Conservation (phyloP, 2,329 filamentous ascomycete species). For the Dothistroma septosporum region DNA sequence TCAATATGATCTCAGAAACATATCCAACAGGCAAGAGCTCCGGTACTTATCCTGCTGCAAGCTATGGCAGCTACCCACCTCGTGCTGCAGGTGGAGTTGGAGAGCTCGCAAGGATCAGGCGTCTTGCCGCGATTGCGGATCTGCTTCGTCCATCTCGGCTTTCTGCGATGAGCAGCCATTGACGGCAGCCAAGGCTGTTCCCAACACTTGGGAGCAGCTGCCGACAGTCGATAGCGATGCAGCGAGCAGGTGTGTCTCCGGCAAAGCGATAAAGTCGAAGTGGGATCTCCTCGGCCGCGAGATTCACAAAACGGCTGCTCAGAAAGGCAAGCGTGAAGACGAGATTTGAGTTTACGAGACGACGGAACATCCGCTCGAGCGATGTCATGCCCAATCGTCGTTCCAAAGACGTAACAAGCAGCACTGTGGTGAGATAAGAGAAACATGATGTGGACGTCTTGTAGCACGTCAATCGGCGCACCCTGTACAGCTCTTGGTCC, state of each 20-base stretch:
- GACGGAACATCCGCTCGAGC: neutral
- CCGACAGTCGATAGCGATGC: too few species aligned
- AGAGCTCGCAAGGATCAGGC: neutral
- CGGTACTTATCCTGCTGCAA: neutral
- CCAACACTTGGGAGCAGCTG: too few species aligned
- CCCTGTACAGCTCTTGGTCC: neutral
- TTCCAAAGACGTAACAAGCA: neutral
- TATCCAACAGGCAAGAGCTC: neutral
- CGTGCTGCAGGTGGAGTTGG: neutral
- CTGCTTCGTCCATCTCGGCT: neutral
- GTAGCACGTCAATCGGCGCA: neutral
- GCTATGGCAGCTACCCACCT: constrained; percentile 1
- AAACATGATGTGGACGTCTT: neutral
- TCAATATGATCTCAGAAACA: neutral
- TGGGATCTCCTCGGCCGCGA: neutral
- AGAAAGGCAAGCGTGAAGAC: neutral
- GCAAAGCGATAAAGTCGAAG: too few species aligned
- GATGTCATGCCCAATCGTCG: neutral
- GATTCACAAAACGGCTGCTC: neutral
- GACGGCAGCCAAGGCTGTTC: neutral
- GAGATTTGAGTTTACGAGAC: neutral
- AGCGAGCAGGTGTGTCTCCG: too few species aligned
- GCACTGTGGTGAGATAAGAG: too few species aligned
- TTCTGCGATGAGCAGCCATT: neutral
- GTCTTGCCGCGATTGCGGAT: neutral